Evolutionary conservation across 345 rosid species (phyloP), one percentile per base, ranked within the genome.

Genomic region (Xanthoceras sorbifolium): DNA sequence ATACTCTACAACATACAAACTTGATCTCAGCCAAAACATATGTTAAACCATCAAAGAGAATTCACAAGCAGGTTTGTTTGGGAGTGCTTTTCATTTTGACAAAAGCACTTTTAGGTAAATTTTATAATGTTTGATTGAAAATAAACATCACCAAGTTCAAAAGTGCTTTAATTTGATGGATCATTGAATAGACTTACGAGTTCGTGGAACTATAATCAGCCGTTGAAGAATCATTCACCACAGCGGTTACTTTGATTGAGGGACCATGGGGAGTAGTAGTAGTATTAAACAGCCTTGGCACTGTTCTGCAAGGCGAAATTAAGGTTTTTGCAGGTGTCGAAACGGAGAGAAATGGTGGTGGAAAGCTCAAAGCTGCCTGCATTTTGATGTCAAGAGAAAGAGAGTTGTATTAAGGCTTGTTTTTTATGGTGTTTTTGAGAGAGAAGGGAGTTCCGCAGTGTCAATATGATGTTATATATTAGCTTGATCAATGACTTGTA

Each of bases 201-300:
- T 75, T 34, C 23, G 18, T 26, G 80, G 92, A 84, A 81, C 80
- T 89, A 79, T 89, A 90, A 77, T 87, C 90, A 57, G 80, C 87
- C 10, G 80, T 69, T 9, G 87, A 77, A 50, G 71, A n/a, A 40
- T 87, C 92, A 7, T 40, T 0, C 31, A 75, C 7, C 7, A 14
- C 79, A 14, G 85, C 72, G 18, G 76, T 69, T 42, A 80, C 85
- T 73, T 71, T 84, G 66, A 84, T 61, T 3, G 73, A 55, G 20
- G 79, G 64, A 63, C 74, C 20, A 31, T 63, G 66, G 64, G 81
- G 9, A 54, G 72, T 6, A 38, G 42, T 61, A 54, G 72, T 6
- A 38, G 42, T 61, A 67, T 74, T 80, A 28, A 22, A 8, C 46
- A 74, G 31, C 72, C 70, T 81, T 2, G 79, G 78, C 32, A 22